Evolutionary conservation across 106 monocot species (phyloP), one percentile per base, ranked within the genome.

Genomic region (Dioscorea alata): DNA sequence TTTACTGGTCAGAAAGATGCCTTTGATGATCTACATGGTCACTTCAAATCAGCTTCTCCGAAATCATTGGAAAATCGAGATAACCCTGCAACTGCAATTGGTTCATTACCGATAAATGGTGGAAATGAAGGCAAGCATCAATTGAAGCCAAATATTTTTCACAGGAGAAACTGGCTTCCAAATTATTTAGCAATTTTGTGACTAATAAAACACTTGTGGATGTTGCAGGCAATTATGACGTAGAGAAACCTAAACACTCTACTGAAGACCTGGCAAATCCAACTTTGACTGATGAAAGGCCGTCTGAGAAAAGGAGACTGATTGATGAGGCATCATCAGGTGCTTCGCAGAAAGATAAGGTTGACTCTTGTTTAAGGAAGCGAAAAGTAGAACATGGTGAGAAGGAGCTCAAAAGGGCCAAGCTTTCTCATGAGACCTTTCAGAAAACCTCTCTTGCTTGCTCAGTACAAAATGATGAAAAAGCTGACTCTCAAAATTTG

Each of bases 281-380:
- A 48, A 51, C 16, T 69, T 5, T 63, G 56, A 21, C 23, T 8
- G 48, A 51, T 49, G 57, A 73, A 22, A 76, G 60, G 32, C 72
- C 72, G 33, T 64, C 42, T 0, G 72, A 76, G 72, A 81, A 64
- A 35, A 69, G 63, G 25, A 81, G 58, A 68, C 12, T 24, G 35
- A 54, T 22, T 60, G 31, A 5, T 56, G 64, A 70, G 64, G 49
- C 49, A 64, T 35, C 17, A 23, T 64, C 64, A 28, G 32, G 34
- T 66, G 48, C 8, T 49, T 4, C 13, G 22, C 19, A 49, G 42
- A 66, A 54, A 24, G 33, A 49, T 48, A 68, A 32, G 48, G 33
- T 28, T 63, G 54, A 54, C 8, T 12, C 2, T 56, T 22, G 68
- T 18, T 21, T 32, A 28, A 57, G 68, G 22, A 57, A 68, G 68